Evolutionary conservation across 1,139 yeast genomes (phyloP), one percentile per base, ranked within the genome.

Genomic region (Lodderomyces parapsilosis): DNA sequence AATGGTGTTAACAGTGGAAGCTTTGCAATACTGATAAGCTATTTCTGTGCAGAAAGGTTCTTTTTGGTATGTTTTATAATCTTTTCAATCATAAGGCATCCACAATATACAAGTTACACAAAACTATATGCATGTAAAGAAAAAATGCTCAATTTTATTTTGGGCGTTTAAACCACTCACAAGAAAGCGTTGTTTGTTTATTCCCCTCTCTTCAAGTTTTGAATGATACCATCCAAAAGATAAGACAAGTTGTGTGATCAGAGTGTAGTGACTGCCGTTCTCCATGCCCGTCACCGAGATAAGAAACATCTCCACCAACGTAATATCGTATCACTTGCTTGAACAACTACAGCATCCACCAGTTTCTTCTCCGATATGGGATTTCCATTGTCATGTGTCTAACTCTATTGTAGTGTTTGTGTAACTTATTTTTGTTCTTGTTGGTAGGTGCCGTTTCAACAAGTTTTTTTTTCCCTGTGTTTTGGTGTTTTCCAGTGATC

Each of bases 331-430:
- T n/a, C n/a, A n/a, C n/a, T n/a, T n/a, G n/a, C n/a, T n/a, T n/a
- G n/a, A n/a, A n/a, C n/a, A n/a, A n/a, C n/a, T n/a, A n/a, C n/a
- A n/a, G n/a, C n/a, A n/a, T n/a, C n/a, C n/a, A n/a, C n/a, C 27
- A 24, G n/a, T 30, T 30, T 30, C 19, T 30, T 30, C 15, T 30
- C 33, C 33, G 33, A 30, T 30, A 30, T 30, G 33, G n/a, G 33
- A 15, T 13, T 30, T 30, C 11, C 23, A 20, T 24, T 24, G 27
- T 24, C n/a, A 4, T 4, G 6, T 24, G 23, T 20, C 23, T 24
- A 4, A 24, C 10, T 24, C n/a, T 24, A 9, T 24, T 24, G 6
- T n/a, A 24, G 11, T 24, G 27, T 30, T 30, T 30, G 33, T 30
- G 33, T 30, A 17, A 9, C 10, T 14, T 7, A n/a, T n/a, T n/a